Evolutionary conservation across 352 stramenopile species (phyloP).

Genomic region (Thalassiosira ordinaria): DNA sequence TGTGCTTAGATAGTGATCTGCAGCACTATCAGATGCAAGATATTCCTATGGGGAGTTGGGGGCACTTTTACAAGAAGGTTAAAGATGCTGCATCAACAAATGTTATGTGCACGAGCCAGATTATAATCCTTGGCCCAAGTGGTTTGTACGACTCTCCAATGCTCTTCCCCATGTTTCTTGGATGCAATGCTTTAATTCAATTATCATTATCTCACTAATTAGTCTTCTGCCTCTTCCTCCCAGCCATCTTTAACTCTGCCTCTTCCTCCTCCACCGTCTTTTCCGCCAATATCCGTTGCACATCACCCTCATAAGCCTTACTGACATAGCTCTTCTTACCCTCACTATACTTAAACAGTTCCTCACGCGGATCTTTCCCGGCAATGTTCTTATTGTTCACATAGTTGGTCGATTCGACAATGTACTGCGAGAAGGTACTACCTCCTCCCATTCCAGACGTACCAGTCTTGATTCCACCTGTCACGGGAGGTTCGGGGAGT

Average conservation of each 20-base stretch:
- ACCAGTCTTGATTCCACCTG: slow-evolving; percentile 71
- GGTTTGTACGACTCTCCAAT: too few relatives aligned
- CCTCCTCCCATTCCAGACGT: slow-evolving; percentile 28
- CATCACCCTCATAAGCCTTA: slow-evolving; percentile 74
- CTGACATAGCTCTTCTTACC: slow-evolving; percentile 76
- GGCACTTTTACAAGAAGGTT: too few relatives aligned
- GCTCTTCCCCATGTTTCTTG: too few relatives aligned
- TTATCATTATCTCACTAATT: too few relatives aligned
- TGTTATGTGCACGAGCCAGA: too few relatives aligned
- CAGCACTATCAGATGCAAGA: too few relatives aligned
- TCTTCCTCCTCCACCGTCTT: slow-evolving; percentile 82
- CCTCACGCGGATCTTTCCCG: slow-evolving; percentile 84
- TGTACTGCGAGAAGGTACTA: slow-evolving; percentile 85
- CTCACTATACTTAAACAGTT: slow-evolving; percentile 85
- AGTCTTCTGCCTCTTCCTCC: slow-evolving; percentile 41
- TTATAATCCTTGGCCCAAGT: too few relatives aligned
- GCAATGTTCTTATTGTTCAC: slow-evolving; percentile 81
- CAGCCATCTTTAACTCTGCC: slow-evolving; percentile 56
- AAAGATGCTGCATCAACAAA: too few relatives aligned
- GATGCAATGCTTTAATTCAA: too few relatives aligned
- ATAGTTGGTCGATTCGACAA: slow-evolving; percentile 71
- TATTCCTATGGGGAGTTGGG: too few relatives aligned
- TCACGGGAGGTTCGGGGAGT: slow-evolving; percentile 79
- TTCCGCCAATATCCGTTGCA: slow-evolving; percentile 74
- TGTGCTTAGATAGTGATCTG: too few relatives aligned